phyloP scores from a whole-genome alignment of 305 asterid species.

The Caryopteris hybrid region DNA sequence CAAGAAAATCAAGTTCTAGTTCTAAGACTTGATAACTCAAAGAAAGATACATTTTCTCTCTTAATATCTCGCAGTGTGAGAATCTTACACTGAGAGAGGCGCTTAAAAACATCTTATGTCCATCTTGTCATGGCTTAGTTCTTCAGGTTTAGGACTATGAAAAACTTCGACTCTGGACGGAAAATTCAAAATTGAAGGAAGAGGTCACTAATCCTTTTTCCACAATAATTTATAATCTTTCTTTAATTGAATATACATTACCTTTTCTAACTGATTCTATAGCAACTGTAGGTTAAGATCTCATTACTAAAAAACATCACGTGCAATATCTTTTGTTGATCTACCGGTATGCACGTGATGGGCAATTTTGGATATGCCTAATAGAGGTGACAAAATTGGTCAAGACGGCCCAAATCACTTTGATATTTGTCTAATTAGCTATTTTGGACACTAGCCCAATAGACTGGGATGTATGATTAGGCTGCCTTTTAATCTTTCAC shows the following conservation, averaged over 20 bases:
- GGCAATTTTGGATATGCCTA: too few species aligned
- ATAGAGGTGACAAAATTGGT: too few species aligned
- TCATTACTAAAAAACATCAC: neutral
- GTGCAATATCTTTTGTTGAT: neutral
- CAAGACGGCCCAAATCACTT: too few species aligned
- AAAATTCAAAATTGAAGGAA: slow-evolving; percentile 43
- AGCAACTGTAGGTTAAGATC: neutral
- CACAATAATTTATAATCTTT: neutral
- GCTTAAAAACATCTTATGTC: slow-evolving; percentile 32
- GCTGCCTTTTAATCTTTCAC: too few species aligned
- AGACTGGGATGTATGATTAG: too few species aligned
- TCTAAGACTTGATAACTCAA: slow-evolving; percentile 68
- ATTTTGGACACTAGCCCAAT: too few species aligned
- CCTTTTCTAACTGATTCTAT: neutral
- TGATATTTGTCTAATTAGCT: too few species aligned
- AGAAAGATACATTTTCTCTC: slow-evolving; percentile 40
- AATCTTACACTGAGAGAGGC: slow-evolving; percentile 43
- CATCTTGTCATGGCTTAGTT: slow-evolving; percentile 27
- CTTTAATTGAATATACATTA: too few species aligned
- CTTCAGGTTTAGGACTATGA: slow-evolving; percentile 23
- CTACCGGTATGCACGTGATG: too few species aligned
- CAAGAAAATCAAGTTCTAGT: slow-evolving; percentile 65
- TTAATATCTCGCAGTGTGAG: slow-evolving; percentile 23
- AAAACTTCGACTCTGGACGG: slow-evolving; percentile 28
- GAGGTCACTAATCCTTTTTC: slow-evolving; percentile 22